Conservation (phyloP, 208 protist species). For the Leishmania major region DNA sequence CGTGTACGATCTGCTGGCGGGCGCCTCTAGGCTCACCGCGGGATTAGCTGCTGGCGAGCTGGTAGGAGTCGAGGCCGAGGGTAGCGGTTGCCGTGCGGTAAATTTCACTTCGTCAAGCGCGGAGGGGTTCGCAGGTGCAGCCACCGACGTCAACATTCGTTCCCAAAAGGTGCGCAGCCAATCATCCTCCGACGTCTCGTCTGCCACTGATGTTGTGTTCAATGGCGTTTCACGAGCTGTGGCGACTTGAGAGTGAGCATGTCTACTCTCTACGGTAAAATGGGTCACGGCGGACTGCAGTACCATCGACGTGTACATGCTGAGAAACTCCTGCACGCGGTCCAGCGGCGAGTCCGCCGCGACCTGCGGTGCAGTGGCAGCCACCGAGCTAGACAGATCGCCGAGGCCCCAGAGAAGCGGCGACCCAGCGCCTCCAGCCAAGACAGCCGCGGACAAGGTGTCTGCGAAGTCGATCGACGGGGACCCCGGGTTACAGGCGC, state of each 20-base stretch:
- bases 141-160: background rate
- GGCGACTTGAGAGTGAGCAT: constrained; percentile 5
- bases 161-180: constrained; percentile 3
- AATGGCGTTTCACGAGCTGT: constrained; percentile 4
- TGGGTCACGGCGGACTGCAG: constrained; percentile 39
- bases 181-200: background rate
- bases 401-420: constrained; percentile 7
- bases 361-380: background rate
- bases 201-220: background rate
- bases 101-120: background rate
- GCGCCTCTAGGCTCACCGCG: constrained; percentile 2
- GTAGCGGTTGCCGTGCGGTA: background rate
- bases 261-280: constrained; percentile 25
- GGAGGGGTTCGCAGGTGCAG: background rate
- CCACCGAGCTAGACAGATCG: background rate
- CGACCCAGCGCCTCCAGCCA: constrained; percentile 11
- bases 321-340: constrained; percentile 46
- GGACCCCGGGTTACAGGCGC: constrained; percentile 9
- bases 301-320: constrained; percentile 36
- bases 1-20: background rate
- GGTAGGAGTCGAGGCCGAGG: background rate
- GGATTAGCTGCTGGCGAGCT: background rate
- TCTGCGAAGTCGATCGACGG: constrained; percentile 15
- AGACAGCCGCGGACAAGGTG: constrained; percentile 11
- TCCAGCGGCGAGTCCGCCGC: constrained; percentile 22